Base-by-base conservation (phyloP, 768 basidiomycete genomes). In the Erythrobasidium yunnanense region DNA sequence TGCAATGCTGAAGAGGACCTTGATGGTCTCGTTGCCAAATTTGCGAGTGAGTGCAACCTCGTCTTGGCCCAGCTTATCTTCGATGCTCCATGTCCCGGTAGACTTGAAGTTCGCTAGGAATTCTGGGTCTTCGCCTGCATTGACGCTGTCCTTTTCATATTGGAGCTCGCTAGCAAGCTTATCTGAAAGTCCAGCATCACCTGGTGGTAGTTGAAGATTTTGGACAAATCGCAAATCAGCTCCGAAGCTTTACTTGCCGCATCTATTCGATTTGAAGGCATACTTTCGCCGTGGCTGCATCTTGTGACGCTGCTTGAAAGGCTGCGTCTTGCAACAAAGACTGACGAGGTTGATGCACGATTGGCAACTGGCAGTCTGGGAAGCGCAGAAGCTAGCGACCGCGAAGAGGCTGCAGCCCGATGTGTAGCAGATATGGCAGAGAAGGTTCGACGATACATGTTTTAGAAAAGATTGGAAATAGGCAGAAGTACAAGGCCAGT, bases 1-100 rank as follows among this genome's bases (percentile, higher is more conserved):
- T 42, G 87, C 85, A 70, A 93, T 88, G 67, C 90, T 90, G 82
- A 97, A 95, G 76, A 90, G 85, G 74, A 92, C 75, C 32, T 86
- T 87, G 76, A 97, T 82, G 70, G 77, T 82, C 78, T 97, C 93
- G 71, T 88, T 89, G 68, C 89, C 91, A 76, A 90, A 93, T 71
- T 83, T 85, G 70, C 91, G 84, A n/a, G 79, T 79, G 46, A 97
- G 77, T 25, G 81, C 77, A 38, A 97, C 83, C 76, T 95, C 91
- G 76, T 93, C 91, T 60, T 83, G 81, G 35, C 86, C 87, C 4
- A 78, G 70, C 13, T 75, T 76, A 75, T 93, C 87, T 63, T 83
- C 80, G 70, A 97, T 81, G 85, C 88, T 68, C 35, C 32, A 57
- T 34, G 22, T 32, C 42, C 55, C 29, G 34, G 32, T 0, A 45